Conservation (phyloP, 306 rosid genomes). For the Pterocarpus santalinus region DNA sequence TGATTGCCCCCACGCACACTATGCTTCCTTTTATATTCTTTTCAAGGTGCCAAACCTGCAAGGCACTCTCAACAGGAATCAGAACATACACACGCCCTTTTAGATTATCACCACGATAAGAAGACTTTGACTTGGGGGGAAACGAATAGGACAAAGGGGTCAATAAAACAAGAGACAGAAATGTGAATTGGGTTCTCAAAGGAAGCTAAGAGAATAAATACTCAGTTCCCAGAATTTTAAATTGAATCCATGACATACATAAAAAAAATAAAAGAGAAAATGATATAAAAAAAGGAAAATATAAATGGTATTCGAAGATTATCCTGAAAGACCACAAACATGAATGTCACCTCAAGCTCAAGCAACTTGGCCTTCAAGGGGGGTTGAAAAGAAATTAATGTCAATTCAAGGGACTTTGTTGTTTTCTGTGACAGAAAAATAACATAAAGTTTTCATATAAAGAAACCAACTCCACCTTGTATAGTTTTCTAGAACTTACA, state of each 20-base stretch:
- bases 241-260: conserved; percentile 47
- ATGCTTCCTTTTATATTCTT: conserved; percentile 28
- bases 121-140: conserved; percentile 47
- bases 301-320: conserved; percentile 29
- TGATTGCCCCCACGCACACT: conserved; percentile 43
- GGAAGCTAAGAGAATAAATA: conserved; percentile 55
- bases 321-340: conserved; percentile 43
- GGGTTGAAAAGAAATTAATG: conserved; percentile 40
- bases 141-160: conserved; percentile 40
- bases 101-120: conserved; percentile 36
- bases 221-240: conserved; percentile 42
- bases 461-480: conserved; percentile 33
- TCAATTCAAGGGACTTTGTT: conserved; percentile 45
- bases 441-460: not conserved
- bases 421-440: conserved; percentile 37
- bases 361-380: conserved; percentile 42
- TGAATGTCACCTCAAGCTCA: conserved; percentile 50
- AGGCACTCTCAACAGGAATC: conserved; percentile 55
- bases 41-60: conserved; percentile 52
- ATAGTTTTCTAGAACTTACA: conserved; percentile 18
- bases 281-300: not conserved
- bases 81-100: conserved; percentile 33
- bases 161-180: conserved; percentile 36
- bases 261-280: not conserved
- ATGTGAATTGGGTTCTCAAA: conserved; percentile 52